Base-by-base conservation (phyloP, 257 asterid species). In the Capsicum baccatum region DNA sequence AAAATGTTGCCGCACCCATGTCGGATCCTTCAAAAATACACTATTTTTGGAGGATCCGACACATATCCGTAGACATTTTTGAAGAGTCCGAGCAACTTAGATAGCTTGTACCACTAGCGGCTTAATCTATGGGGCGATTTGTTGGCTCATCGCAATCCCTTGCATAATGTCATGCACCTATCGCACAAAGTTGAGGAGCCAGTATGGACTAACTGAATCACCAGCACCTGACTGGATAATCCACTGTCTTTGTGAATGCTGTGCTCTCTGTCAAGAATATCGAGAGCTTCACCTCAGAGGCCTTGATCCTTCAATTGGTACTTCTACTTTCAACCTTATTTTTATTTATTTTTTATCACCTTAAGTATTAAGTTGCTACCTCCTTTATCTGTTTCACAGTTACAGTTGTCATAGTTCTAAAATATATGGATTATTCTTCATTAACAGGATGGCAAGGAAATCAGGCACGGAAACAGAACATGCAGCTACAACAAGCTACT, bases 251-350 rank as follows among this genome's bases (percentile, higher is more conserved):
- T 92, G 95, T 33, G 97, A 91, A n/a, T 86, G 59, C 4, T 92
- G 98, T 83, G 97, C 94, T 79, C 93, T 94, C 15, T 94, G 97
- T 73, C 97, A 94, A 85, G 94, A 92, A 82, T 94, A 92, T 33
- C 85, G 95, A 33, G 97, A 94, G 90, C 97, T 94, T 52, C 64
- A 90, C 12, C 17, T 9, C 0, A 88, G 93, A 73, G 94, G 92
- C 78, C 11, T 85, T 58, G 97, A 94, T 85, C 95, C 95, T 60
- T 64, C 96, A 63, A 88, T 92, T 69, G 97, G 96, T 94, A 86
- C 9, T 15, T 10, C 37, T 48, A 17, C 42, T 10, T 15, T 15
- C 6, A 26, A 67, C 17, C 73, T 42, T 33, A 48, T 82, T 42
- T 26, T 50, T 10, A 44, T 47, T 73, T 17, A 7, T n/a, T 3